Base-by-base conservation (phyloP, 2,329 filamentous ascomycete genomes). In the Diaporthe sp. region DNA sequence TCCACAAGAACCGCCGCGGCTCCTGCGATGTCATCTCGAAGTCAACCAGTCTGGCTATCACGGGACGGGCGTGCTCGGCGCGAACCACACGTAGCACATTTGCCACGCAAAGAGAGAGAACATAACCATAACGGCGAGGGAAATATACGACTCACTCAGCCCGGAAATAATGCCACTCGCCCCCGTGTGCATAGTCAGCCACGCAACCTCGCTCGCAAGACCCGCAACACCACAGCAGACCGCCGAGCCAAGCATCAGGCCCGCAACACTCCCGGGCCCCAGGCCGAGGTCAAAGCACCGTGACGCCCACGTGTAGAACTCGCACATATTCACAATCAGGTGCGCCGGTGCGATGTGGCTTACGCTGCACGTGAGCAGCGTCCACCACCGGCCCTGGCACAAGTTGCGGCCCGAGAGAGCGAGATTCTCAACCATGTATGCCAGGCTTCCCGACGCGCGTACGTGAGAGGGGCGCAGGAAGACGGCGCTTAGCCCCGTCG, bases 261-360 rank as follows among this genome's bases (percentile, higher is more conserved):
- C 20, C 12, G 47, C 47, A 7, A 68, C 44, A 1, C 10, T 17
- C 2, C 12, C 28, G 0, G 20, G 31, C 1, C 63, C 63, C 28
- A 68, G 17, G 4, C 47, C 63, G 12, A 68, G 31, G 20, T 68
- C 63, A 10, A 68, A 68, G 28, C 63, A 68, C 31, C 65, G 47
- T 15, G 65, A 68, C 6, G 47, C 65, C 65, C 47, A 68, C 31
- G 22, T 25, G 31, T 42, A 68, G 28, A 68, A 68, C 22, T 6
- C 34, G 8, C 47, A 12, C 47, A 68, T 68, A 9, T 68, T 68
- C n/a, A 9, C 65, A 13, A 68, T 9, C 22, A 68, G 65, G 12
- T 68, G 47, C 13, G 13, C 47, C 7, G 34, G 47, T 13, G 12
- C 47, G 3, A 15, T 6, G 22, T 68, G 63, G 63, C 63, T 39